Base-by-base conservation (phyloP, 2,329 filamentous ascomycete species). In the Hypoxylon sp. region DNA sequence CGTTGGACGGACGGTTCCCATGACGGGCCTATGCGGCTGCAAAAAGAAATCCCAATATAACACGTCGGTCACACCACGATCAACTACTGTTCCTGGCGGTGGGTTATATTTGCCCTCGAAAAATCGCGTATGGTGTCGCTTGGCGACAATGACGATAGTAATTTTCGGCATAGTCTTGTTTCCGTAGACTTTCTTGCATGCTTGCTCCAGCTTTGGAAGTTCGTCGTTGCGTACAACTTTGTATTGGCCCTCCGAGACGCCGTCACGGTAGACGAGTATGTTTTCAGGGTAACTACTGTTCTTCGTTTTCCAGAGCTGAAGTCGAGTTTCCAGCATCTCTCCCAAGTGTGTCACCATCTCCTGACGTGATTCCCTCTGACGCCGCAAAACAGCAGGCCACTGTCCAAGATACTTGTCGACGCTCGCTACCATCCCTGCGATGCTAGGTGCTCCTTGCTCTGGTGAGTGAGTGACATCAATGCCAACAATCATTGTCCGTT, bases 171-270 rank as follows among this genome's bases (percentile, higher is more conserved):
- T 82, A 72, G 0, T 76, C 76, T 2, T 80, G 77, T 57, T 85
- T 83, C 5, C 83, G 86, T 92, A 92, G 0, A 84, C 60, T 25
- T 82, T 77, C 1, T 80, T 71, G 75, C 90, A 92, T 0, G 90
- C 90, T 1, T 80, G 77, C 5, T 85, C 79, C n/a, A 91, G 83
- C 1, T 78, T 75, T 0, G 83, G 83, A 5, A 92, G 81, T 76
- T 94, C 92, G 0, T 84, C 46, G 0, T 86, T 75, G 0, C 91
- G 74, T 1, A 93, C 87, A 0, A 79, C 74, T 1, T 84, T 73
- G 78, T 92, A 93, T 71, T 94, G 91, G 0, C 90, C 89, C 70
- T 94, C 91, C 0, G 90, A 93, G 1, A 94, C 91, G n/a, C 92
- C 92, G 74, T 94, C 92, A 14, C 91, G 87, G 75, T 93, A 94